Base-by-base conservation (phyloP, 2,329 filamentous ascomycete genomes). In the Cladobotryum mycophilum region DNA sequence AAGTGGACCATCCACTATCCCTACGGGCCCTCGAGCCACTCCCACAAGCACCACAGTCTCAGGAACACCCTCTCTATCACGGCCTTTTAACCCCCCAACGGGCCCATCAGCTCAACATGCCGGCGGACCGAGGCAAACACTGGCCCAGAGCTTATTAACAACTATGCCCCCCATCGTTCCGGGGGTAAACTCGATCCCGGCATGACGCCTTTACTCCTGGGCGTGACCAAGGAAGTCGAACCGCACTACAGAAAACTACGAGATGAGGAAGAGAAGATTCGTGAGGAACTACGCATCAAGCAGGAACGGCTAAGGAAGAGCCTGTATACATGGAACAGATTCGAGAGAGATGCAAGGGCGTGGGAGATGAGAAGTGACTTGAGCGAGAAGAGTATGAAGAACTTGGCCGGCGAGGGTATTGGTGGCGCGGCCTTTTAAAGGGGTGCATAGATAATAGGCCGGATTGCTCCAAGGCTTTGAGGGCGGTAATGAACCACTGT, bases 251-350 rank as follows among this genome's bases (percentile, higher is more conserved):
- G 71, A 34, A 77, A 76, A 52, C 69, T 82, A 11, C 72, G 71
- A 52, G 79, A 81, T 37, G 80, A 83, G 42, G 80, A 82, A 59
- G 79, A 82, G 61, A 75, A 74, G 54, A 58, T 81, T 35, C 71
- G 80, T 2, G 72, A 76, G 40, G 79, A 82, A 48, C 64, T 80
- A 30, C 70, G 74, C 17, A 59, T 58, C 20, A 80, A 78, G 60
- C 74, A 82, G 58, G 80, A 82, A 40, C 74, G 74, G 54, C 64
- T 82, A 37, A 70, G 78, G 30, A 76, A 74, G 64, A 77, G 70
- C 49, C 65, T 83, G 36, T 70, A 74, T 41, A 58, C 69, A 25
- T 83, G 79, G 76, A 74, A 81, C 48, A 71, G 71, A 58, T 68
- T 79, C 41, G 75, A 79, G 60, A 70, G 79, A 22, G 80, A 83